Evolutionary conservation across 2,329 filamentous ascomycete species (phyloP).

Genomic region (Aulographum hederae): DNA sequence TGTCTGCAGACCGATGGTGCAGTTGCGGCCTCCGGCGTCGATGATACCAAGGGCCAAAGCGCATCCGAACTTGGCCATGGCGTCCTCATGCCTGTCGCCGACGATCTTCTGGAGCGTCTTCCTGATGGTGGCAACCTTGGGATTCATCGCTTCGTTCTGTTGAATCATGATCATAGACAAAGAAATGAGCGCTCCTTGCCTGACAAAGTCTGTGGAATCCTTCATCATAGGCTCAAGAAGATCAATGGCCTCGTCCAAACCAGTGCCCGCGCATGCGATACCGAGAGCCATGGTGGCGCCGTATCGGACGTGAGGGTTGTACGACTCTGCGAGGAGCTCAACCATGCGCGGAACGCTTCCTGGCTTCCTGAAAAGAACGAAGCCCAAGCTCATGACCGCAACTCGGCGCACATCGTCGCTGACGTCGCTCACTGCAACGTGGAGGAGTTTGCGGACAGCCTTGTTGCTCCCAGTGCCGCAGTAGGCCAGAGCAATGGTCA

Average conservation of each 20-base stretch:
- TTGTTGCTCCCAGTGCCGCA: conserved; percentile 97
- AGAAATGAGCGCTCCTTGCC: conserved; percentile 86
- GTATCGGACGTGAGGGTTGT: conserved; percentile 96
- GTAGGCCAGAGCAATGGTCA: conserved; percentile 96
- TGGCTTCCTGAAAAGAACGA: conserved; percentile 96
- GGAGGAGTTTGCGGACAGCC: conserved; percentile 85
- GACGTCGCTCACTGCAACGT: conserved; percentile 93
- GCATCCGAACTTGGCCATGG: conserved; percentile 97
- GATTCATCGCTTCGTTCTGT: conserved; percentile 97
- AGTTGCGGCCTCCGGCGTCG: conserved; percentile 93
- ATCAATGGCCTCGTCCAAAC: conserved; percentile 89
- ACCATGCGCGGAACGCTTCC: conserved; percentile 97
- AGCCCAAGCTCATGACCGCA: conserved; percentile 93
- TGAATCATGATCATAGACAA: conserved; percentile 98
- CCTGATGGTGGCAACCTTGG: conserved; percentile 77
- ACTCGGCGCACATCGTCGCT: conserved; percentile 93
- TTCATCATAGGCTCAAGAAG: conserved; percentile 98
- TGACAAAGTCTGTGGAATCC: conserved; percentile 94
- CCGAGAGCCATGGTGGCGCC: conserved; percentile 96
- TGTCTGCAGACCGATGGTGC: conserved; percentile 92
- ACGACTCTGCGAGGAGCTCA: conserved; percentile 91
- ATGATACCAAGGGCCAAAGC: conserved; percentile 91
- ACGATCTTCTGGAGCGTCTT: conserved; percentile 92
- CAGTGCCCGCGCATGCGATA: conserved; percentile 93
- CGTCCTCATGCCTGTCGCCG: conserved; percentile 88